Evolutionary conservation across 352 stramenopile genomes (phyloP), one percentile per base, ranked within the genome.

Genomic region (Peronospora destructor): DNA sequence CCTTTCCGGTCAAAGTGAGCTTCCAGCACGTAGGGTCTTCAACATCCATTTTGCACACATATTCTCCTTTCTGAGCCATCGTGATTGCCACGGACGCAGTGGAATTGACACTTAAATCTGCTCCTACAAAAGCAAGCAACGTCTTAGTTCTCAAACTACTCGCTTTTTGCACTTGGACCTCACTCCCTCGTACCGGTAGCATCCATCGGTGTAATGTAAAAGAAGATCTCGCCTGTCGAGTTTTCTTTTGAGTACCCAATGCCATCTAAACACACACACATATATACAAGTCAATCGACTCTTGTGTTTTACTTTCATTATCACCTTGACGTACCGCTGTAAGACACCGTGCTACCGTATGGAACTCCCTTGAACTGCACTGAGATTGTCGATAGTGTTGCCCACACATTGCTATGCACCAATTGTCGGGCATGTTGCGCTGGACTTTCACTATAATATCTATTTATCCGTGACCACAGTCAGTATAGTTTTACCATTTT

Each of bases 11-110:
- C 25, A 87, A 38, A 29, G 73, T 74, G 19, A 84, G 30, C 12
- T 77, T 69, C 73, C 71, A 85, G 58, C 75, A 89, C 26, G 75
- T 89, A 23, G 77, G 75, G 51, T 89, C 75, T 59, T 80, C 59
- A 8, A 72, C 64, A 44, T 90, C 78, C 61, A 76, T 80, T 45
- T 83, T 80, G 53, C 73, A 87, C n/a, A 64, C 66, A 47, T 69
- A 37, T 26, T 62, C 17, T 14, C 64, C 70, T 12, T 73, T 41
- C 50, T 87, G 76, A 7, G 64, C 70, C 56, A 81, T 74, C 16
- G 76, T 75, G 50, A 90, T 84, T 3, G 72, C 64, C 26, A 87
- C 53, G 3, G 62, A 84, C 9, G 73, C 76, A 13, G 59, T 72
- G 33, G 74, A 64, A 46, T 85, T 79, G 40, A 62, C 62, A 28